These are phyloP conservation scores for Penicillium verrucosum DNA, from an alignment of 2,329 filamentous ascomycete species.

Conservation along the genomic window DNA sequence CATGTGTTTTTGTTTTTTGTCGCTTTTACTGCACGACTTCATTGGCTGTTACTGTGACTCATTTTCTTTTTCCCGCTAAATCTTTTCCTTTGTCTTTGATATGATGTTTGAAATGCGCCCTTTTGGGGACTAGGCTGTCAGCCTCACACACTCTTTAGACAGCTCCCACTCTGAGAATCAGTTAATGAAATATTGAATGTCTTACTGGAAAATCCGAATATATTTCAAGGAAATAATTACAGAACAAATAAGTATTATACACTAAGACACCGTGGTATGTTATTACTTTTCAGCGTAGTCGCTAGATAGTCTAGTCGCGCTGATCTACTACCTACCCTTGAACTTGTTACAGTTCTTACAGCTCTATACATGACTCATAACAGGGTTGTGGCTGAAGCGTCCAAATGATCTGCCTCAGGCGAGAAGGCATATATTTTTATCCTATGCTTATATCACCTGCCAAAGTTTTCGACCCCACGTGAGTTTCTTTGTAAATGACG, in stretches of 20 bases:
- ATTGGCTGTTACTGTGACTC: slow-evolving; percentile 9
- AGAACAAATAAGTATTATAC: background rate
- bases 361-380: slow-evolving; percentile 6
- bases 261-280: background rate
- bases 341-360: background rate
- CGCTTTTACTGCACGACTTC: background rate
- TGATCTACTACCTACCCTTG: background rate
- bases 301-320: background rate
- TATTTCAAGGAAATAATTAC: background rate
- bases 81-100: slow-evolving; percentile 1
- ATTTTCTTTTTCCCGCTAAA: background rate
- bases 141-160: slow-evolving; percentile 2
- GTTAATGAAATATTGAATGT: background rate
- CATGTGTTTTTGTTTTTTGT: background rate
- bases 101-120: background rate
- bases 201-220: background rate
- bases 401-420: background rate
- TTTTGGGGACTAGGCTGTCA: background rate
- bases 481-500: background rate
- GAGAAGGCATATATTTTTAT: background rate
- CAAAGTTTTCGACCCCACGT: background rate
- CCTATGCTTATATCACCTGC: background rate
- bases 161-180: background rate
- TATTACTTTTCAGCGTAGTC: background rate
- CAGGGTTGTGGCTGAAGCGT: background rate